phyloP scores from a whole-genome alignment of 208 protist genomes.

The Angomonas ambiguus region DNA sequence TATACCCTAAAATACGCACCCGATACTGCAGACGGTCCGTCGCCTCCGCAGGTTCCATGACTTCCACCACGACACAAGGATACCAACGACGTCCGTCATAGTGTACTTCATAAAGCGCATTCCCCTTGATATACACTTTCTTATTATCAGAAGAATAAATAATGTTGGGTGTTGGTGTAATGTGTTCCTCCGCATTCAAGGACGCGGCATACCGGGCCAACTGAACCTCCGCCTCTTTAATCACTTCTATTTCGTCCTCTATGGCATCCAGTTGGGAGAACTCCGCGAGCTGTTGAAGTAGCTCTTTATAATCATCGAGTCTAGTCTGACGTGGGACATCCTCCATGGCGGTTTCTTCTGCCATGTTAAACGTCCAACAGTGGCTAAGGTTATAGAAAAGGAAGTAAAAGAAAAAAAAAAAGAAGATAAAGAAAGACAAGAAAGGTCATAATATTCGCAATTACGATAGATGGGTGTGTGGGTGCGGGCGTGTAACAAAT shows the following conservation, averaged over 20 bases:
- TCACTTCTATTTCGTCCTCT: constrained; percentile 35
- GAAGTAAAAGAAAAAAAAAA: neutral
- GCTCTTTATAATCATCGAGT: constrained; percentile 34
- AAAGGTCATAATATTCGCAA: neutral
- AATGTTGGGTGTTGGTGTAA: constrained; percentile 29
- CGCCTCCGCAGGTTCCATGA: constrained; percentile 33
- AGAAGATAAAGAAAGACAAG: neutral
- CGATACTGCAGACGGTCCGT: constrained; percentile 54
- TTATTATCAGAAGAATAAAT: neutral
- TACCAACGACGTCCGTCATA: constrained; percentile 69
- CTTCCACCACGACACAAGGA: constrained; percentile 58
- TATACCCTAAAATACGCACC: constrained; percentile 70
- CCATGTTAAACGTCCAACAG: too few relatives aligned
- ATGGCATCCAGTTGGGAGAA: constrained; percentile 15
- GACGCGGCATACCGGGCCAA: constrained; percentile 31
- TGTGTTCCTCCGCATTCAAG: constrained; percentile 52
- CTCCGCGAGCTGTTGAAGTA: constrained; percentile 27
- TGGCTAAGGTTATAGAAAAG: too few relatives aligned
- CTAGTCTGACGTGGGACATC: too few relatives aligned
- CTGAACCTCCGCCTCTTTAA: constrained; percentile 44
- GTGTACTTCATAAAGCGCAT: constrained; percentile 63
- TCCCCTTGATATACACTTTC: neutral
- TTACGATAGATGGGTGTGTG: too few relatives aligned
- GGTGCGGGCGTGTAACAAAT: neutral
- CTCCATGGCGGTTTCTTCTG: too few relatives aligned